Conservation (phyloP, 1,284 basidiomycete species). For the Ceratobasidium sp. region DNA sequence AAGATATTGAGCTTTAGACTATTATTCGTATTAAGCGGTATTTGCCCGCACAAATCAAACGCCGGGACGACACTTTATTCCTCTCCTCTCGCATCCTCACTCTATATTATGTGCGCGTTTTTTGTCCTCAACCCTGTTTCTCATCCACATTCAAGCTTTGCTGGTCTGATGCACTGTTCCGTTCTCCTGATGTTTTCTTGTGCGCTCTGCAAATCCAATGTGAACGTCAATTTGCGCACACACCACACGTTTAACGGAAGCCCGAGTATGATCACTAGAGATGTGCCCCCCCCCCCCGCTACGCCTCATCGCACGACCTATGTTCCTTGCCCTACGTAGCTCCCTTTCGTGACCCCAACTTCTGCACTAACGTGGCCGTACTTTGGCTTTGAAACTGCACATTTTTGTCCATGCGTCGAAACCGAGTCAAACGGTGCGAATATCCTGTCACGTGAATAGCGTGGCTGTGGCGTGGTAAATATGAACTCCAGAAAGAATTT, state of each 20-base stretch:
- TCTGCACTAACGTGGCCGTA: too few species aligned
- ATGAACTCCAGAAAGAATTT: background rate
- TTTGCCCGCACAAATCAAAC: background rate
- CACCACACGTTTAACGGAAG: too few species aligned
- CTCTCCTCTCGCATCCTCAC: conserved; percentile 10
- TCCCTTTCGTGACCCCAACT: too few species aligned
- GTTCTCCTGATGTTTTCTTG: conserved; percentile 7
- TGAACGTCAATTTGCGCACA: conserved; percentile 17
- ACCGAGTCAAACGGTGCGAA: background rate
- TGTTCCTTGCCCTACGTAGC: too few species aligned
- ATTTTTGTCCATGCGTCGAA: background rate
- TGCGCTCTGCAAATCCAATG: conserved; percentile 28
- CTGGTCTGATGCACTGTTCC: conserved; percentile 26
- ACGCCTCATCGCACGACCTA: too few species aligned
- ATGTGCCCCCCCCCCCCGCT: too few species aligned
- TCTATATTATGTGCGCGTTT: conserved; percentile 18
- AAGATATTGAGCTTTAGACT: conserved; percentile 51
- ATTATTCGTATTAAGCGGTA: conserved; percentile 46
- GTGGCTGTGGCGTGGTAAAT: conserved; percentile 20
- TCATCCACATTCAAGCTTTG: conserved; percentile 1
- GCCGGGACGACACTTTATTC: background rate
- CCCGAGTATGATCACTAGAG: too few species aligned
- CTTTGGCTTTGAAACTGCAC: background rate
- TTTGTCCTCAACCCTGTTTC: background rate
- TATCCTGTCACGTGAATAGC: background rate